These are phyloP conservation scores for Xylariaceae sp. DNA, from an alignment of 2,329 filamentous ascomycete genomes.

Conservation along the genomic window DNA sequence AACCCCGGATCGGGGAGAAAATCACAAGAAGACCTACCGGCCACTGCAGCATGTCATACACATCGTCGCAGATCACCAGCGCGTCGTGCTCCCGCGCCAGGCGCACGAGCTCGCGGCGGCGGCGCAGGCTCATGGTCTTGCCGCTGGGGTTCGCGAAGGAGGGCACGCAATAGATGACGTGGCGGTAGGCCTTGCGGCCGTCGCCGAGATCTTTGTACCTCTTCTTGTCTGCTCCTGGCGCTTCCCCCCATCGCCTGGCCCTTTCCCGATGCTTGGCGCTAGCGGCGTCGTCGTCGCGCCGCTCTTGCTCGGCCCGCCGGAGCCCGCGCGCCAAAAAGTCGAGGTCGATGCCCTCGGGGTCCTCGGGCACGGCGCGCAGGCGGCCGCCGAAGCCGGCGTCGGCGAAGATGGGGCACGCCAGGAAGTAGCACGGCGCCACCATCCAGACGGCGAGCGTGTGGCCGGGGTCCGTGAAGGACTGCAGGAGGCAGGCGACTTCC, in stretches of 20 bases:
- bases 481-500: slow-evolving; percentile 67
- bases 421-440: slow-evolving; percentile 73
- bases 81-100: slow-evolving; percentile 74
- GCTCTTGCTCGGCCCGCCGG: slow-evolving; percentile 3
- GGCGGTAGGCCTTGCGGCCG: slow-evolving; percentile 71
- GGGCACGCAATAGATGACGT: slow-evolving; percentile 82
- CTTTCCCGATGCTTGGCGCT: background rate
- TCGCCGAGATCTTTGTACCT: slow-evolving; percentile 47
- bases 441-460: slow-evolving; percentile 74
- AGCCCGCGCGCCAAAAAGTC: slow-evolving; percentile 12
- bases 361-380: slow-evolving; percentile 65
- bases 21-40: too few species aligned
- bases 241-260: background rate
- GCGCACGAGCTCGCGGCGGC: slow-evolving; percentile 62
- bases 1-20: too few species aligned
- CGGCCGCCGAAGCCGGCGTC: slow-evolving; percentile 67
- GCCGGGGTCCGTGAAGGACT: slow-evolving; percentile 71
- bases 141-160: slow-evolving; percentile 86
- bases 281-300: slow-evolving; percentile 6
- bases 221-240: slow-evolving; percentile 19
- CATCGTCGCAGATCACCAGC: slow-evolving; percentile 81
- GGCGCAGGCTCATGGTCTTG: slow-evolving; percentile 65
- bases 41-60: slow-evolving; percentile 92
- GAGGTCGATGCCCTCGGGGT: slow-evolving; percentile 69
- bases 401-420: slow-evolving; percentile 79